Evolutionary conservation across 2,329 filamentous ascomycete genomes (phyloP), one percentile per base, ranked within the genome.

Genomic region (Penicillium occitanis): DNA sequence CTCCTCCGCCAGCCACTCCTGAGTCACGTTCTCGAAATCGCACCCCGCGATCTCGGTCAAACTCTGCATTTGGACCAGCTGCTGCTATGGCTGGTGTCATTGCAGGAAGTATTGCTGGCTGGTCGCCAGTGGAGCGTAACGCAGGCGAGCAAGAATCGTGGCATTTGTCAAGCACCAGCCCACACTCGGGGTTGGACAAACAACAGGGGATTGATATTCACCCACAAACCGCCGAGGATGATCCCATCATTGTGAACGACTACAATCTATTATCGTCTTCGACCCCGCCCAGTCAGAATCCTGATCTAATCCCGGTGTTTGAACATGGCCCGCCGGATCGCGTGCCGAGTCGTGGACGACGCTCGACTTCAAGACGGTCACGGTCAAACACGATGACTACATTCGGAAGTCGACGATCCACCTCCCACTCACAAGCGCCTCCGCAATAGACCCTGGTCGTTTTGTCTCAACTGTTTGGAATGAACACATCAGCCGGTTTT

Each of bases 41-140:
- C 60, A 81, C 80, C 1, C 57, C 57, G 30, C 82, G 87, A 65
- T 88, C 86, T 40, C 82, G 86, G 35, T 88, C 86, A 14, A 89
- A 87, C 74, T 84, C 82, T 1, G 76, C 80, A 0, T 84, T 89
- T 69, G 86, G 85, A 5, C 84, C 87, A 8, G 87, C 86, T 14
- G 82, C 86, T 55, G 87, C 87, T 44, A 88, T 89, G 86, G 87
- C 87, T 28, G 87, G 87, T 70, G 82, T 89, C 58, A 83, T 89
- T 44, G 87, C 87, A n/a, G 87, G 87, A 63, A 88, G 86, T 73
- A 84, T 90, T 69, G 86, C 83, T 50, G 87, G 86, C 50, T 89
- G 86, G 86, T 88, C 86, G 42, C 87, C 81, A 0, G 86, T 88
- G 63, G 86, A 87, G 68, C 78, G 84, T 63, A 68, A 73, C 17